phyloP scores from a whole-genome alignment of 805 yeast species.

The Lachancea thermotolerans region DNA sequence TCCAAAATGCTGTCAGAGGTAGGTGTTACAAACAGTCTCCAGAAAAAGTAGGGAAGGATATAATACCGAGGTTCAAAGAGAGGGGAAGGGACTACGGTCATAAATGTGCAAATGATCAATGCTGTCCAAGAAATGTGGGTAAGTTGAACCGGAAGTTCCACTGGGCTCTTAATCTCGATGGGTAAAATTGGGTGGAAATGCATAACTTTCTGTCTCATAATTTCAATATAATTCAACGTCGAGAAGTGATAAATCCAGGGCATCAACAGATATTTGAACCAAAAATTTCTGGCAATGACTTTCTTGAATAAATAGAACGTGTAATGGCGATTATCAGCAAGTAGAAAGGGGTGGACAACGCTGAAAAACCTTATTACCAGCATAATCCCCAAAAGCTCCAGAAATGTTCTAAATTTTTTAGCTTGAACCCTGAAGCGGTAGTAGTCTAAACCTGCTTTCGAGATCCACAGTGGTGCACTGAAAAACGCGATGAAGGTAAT shows the following conservation, averaged over 20 bases:
- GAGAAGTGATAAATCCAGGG: constrained; percentile 69
- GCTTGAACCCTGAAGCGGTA: constrained; percentile 33
- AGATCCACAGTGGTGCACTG: constrained; percentile 69
- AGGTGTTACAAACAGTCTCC: constrained; percentile 51
- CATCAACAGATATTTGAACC: constrained; percentile 42
- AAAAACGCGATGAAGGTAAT: constrained; percentile 54
- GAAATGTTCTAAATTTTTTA: constrained; percentile 25
- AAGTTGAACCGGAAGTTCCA: constrained; percentile 35
- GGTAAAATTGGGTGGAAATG: constrained; percentile 33
- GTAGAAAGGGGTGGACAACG: constrained; percentile 77
- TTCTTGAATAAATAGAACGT: constrained; percentile 79
- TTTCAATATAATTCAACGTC: constrained; percentile 32
- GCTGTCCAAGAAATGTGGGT: constrained; percentile 45
- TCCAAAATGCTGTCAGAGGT: constrained; percentile 32
- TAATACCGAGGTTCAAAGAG: constrained; percentile 91
- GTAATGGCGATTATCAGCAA: constrained; percentile 92
- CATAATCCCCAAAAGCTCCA: constrained; percentile 35
- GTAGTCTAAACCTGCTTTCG: constrained; percentile 33
- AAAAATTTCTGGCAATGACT: constrained; percentile 43
- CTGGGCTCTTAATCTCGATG: constrained; percentile 31
- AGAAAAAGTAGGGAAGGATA: constrained; percentile 70
- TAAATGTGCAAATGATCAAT: constrained; percentile 43
- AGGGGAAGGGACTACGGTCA: constrained; percentile 82
- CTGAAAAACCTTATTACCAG: constrained; percentile 54
- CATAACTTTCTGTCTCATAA: constrained; percentile 32